phyloP scores from a whole-genome alignment of 1,139 yeast species.

The Taphrina pruni region DNA sequence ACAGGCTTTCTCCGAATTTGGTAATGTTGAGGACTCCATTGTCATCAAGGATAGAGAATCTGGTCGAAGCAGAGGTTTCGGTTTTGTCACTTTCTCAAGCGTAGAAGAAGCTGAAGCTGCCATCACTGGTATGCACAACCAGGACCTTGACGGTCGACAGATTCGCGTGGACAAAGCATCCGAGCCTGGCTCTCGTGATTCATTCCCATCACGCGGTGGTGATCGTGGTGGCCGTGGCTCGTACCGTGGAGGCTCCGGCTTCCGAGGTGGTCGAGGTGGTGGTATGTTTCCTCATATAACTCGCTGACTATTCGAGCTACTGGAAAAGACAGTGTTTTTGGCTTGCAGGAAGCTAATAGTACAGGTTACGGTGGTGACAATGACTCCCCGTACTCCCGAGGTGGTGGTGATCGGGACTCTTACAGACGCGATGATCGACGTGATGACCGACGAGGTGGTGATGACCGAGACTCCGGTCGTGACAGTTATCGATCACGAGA shows the following conservation, averaged over 20 bases:
- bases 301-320: too few relatives aligned
- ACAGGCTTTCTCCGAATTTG: slow-evolving; percentile 32
- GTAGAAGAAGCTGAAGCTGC: slow-evolving; percentile 39
- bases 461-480: slow-evolving; percentile 34
- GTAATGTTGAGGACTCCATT: slow-evolving; percentile 38
- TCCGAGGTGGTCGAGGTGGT: slow-evolving; percentile 40
- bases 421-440: slow-evolving; percentile 37
- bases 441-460: slow-evolving; percentile 38
- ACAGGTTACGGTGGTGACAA: slow-evolving; percentile 37
- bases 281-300: slow-evolving; percentile 13
- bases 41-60: slow-evolving; percentile 41
- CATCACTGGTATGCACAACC: slow-evolving; percentile 35
- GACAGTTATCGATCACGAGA: slow-evolving; percentile 34
- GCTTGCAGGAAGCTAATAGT: background rate
- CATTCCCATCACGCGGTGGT: slow-evolving; percentile 37
- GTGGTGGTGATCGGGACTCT: slow-evolving; percentile 40
- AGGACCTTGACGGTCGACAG: slow-evolving; percentile 40
- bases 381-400: slow-evolving; percentile 41
- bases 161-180: slow-evolving; percentile 41
- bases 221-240: slow-evolving; percentile 39
- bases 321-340: background rate
- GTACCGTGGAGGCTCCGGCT: slow-evolving; percentile 39
- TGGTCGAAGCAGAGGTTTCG: slow-evolving; percentile 40
- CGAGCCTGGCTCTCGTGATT: slow-evolving; percentile 39
- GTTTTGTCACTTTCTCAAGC: slow-evolving; percentile 38